Evolutionary conservation across 2,329 filamentous ascomycete species (phyloP), one percentile per base, ranked within the genome.

Genomic region (Colletotrichum gigasporum): DNA sequence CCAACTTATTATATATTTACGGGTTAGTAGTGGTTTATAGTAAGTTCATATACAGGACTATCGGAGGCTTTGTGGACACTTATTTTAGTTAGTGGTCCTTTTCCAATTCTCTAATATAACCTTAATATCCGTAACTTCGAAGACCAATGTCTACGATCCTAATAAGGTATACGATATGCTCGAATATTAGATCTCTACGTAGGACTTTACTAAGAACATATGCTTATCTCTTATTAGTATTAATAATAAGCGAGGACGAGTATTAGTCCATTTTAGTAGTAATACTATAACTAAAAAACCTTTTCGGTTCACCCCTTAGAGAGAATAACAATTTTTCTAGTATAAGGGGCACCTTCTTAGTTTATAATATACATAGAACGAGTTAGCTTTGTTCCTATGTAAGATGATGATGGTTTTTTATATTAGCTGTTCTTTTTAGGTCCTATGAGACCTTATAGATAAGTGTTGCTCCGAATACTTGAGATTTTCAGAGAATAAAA

Each of bases 391-490:
- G 2, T 30, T 39, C 5, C 50, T 20, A 3, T 20, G n/a, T 14
- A 30, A 53, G 1, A 53, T 3, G 11, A 53, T 53, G 14, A 16
- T 35, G 20, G 63, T 74, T 63, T 73, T 61, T 30, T 72, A 53
- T 67, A 68, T 71, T 67, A 52, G 66, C 7, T 52, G 37, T 59
- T 73, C 71, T 28, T 32, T 52, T 6, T 20, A 48, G 24, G 47
- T 71, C 6, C 61, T 78, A 9, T 74, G 71, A 63, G 37, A 71
- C 8, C 67, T 78, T 14, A 60, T 77, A 9, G 60, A 72, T 63
- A 69, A 77, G 48, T 75, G 68, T 52, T 67, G 69, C 54, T 34
- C 41, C 47, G 50, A 68, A 52, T 76, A 77, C 68, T 67, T 78
- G 14, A 72, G 71, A 11, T 44, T 69, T 41, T 71, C 63, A 63